These are phyloP conservation scores for Rhodosporidiobolus sp. DNA, from an alignment of 768 basidiomycete genomes.

Conservation along the genomic window DNA sequence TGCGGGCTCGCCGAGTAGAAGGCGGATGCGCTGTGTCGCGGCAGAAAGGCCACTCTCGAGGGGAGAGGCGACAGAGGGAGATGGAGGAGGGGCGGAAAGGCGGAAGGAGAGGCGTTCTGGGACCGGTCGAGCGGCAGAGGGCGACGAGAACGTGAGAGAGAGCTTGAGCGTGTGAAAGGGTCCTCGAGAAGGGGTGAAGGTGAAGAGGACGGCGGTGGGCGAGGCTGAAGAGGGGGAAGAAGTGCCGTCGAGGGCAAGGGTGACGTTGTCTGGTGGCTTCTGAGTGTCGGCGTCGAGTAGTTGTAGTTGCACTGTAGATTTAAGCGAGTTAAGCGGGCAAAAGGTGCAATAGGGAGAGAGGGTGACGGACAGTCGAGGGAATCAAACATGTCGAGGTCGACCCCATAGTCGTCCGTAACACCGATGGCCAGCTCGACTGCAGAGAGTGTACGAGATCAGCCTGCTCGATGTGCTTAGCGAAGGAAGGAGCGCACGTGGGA, in stretches of 20 bases:
- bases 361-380: constrained; percentile 15
- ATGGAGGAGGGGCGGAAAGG: background rate
- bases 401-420: constrained; percentile 37
- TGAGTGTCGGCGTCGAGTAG: background rate
- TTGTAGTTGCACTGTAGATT: background rate
- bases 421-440: constrained; percentile 33
- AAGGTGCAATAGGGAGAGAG: accelerated
- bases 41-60: background rate
- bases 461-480: no score
- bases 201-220: background rate
- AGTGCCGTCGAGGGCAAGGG: background rate
- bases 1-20: background rate
- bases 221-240: background rate
- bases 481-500: background rate
- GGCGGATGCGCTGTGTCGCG: background rate
- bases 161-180: constrained; percentile 17
- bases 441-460: background rate
- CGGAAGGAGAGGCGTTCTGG: constrained; percentile 1
- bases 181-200: constrained; percentile 17
- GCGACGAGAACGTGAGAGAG: background rate
- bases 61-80: no score
- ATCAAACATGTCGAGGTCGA: constrained; percentile 23
- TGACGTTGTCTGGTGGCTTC: background rate
- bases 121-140: background rate
- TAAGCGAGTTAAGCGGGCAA: background rate